phyloP scores from a whole-genome alignment of 225 moss, liverwort and hornwort genomes.

The Bryum argenteum region DNA sequence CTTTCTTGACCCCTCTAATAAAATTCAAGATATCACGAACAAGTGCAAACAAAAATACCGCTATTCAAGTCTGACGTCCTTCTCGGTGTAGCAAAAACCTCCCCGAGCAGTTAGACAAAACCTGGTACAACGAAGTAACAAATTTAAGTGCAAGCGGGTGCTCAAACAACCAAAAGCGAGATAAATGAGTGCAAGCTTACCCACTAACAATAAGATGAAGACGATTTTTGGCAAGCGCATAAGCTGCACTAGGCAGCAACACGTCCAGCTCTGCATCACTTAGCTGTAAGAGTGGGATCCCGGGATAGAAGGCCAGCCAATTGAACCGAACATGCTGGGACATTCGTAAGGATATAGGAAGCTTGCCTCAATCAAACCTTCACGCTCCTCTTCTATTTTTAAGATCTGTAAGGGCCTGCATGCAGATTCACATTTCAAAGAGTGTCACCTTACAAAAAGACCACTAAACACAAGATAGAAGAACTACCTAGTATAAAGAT shows the following conservation, averaged over 20 bases:
- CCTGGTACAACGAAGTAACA: too few species aligned
- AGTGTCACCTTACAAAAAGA: slow-evolving; percentile 10
- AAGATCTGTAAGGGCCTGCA: slow-evolving; percentile 93
- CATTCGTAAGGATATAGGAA: slow-evolving; percentile 9
- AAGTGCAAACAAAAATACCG: too few species aligned
- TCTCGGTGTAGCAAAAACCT: too few species aligned
- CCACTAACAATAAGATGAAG: too few species aligned
- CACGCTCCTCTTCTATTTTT: slow-evolving; percentile 91
- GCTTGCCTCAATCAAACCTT: slow-evolving; percentile 88
- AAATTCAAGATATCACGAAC: too few species aligned
- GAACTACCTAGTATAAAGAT: neutral
- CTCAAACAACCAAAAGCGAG: too few species aligned
- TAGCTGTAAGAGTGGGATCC: slow-evolving; percentile 51
- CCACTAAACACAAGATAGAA: neutral
- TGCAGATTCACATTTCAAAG: slow-evolving; percentile 12
- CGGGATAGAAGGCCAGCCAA: slow-evolving; percentile 8
- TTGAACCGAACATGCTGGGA: neutral
- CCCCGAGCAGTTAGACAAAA: too few species aligned
- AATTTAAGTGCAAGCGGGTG: too few species aligned
- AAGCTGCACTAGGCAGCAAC: slow-evolving; percentile 84
- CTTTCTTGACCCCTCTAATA: slow-evolving; percentile 42
- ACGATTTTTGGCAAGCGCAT: too few species aligned
- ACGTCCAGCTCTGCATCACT: slow-evolving; percentile 85
- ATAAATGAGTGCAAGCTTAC: too few species aligned
- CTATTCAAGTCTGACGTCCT: too few species aligned